Percentiles rank a stretch among this genome's conserved stretches.
Conservation (phyloP, 1,284 basidiomycete species). For the Austroboletus novae-zelandiae region DNA sequence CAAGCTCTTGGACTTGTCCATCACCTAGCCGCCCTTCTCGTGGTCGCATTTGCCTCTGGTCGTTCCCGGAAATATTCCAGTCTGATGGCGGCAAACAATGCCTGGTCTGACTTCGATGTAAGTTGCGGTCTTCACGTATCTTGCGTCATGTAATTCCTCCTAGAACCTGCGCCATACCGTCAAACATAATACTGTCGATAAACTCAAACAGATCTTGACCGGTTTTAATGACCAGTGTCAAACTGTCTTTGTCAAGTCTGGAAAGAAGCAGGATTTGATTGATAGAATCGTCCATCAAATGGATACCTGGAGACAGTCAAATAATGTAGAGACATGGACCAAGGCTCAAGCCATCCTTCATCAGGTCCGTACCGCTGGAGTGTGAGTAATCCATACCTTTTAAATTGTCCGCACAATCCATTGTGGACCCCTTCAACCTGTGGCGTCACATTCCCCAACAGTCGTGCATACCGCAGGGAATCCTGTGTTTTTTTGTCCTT, state of each 20-base stretch:
- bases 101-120: constrained; percentile 39
- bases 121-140: constrained; percentile 3
- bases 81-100: constrained; percentile 30
- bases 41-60: constrained; percentile 12
- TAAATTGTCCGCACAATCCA: not conserved
- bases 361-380: constrained; percentile 57
- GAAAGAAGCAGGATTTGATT: constrained; percentile 82
- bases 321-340: constrained; percentile 59
- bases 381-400: constrained; percentile 46
- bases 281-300: constrained; percentile 60
- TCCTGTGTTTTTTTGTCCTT: not conserved
- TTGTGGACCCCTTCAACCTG: constrained; percentile 6
- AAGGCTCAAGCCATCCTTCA: constrained; percentile 61
- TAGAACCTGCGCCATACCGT: constrained; percentile 49
- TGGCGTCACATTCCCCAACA: constrained; percentile 11
- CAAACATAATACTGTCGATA: constrained; percentile 68
- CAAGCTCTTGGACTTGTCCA: constrained; percentile 6
- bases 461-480: constrained; percentile 6
- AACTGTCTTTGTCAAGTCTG: constrained; percentile 67
- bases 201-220: constrained; percentile 70
- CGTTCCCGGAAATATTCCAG: constrained; percentile 2
- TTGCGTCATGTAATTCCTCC: constrained; percentile 19
- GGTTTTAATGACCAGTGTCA: constrained; percentile 73
- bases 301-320: constrained; percentile 54
- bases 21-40: constrained; percentile 2